Conservation (phyloP, 2,329 filamentous ascomycete species). For the Cephalotrichum gorgonifer region DNA sequence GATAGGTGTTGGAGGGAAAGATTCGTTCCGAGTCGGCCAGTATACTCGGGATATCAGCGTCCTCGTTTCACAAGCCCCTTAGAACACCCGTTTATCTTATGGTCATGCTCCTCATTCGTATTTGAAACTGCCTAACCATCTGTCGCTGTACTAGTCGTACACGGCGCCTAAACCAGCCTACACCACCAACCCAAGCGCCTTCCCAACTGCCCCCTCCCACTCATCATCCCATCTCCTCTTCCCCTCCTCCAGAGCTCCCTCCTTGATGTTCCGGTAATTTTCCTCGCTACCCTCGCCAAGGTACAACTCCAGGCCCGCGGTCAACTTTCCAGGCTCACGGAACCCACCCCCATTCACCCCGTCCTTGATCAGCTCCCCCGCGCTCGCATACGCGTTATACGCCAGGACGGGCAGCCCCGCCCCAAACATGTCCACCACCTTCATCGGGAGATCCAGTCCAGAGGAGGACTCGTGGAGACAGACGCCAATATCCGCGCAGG, state of each 20-base stretch:
- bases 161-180: neutral
- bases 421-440: conserved; percentile 98
- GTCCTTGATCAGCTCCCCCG: conserved; percentile 82
- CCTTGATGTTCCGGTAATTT: conserved; percentile 50
- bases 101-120: too few species aligned
- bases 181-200: conserved; percentile 46
- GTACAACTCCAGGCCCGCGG: conserved; percentile 38
- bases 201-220: conserved; percentile 76
- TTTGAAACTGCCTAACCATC: too few species aligned
- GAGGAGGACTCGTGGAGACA: conserved; percentile 89
- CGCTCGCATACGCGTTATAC: conserved; percentile 74
- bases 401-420: conserved; percentile 83
- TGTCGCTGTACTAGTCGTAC: too few species aligned
- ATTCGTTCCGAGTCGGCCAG: too few species aligned
- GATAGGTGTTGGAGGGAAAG: too few species aligned
- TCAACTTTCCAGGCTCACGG: conserved; percentile 56
- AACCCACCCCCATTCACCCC: conserved; percentile 83
- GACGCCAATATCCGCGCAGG: conserved; percentile 78
- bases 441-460: conserved; percentile 95
- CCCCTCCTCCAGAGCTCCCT: conserved; percentile 66
- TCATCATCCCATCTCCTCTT: conserved; percentile 79
- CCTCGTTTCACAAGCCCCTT: too few species aligned
- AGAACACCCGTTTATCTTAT: too few species aligned
- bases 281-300: conserved; percentile 28
- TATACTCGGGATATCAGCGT: too few species aligned